phyloP scores from a whole-genome alignment of 2,329 filamentous ascomycete species.

The Tolypocladium guangdongense region DNA sequence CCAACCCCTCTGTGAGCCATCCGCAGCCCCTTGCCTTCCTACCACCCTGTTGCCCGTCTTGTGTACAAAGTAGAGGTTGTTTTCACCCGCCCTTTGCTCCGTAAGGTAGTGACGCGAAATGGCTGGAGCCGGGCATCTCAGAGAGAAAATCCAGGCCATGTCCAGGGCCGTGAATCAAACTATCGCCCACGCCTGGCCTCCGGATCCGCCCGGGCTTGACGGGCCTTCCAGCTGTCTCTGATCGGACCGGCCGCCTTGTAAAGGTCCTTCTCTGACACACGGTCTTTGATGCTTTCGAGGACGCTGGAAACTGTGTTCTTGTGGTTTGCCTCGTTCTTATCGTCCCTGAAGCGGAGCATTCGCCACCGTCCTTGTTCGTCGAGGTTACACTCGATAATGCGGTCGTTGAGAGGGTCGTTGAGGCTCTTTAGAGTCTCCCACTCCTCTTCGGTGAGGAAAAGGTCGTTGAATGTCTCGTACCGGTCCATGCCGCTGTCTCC shows the following conservation, averaged over 20 bases:
- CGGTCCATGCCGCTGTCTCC: constrained; percentile 39
- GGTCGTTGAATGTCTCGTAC: constrained; percentile 56
- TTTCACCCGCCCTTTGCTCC: not conserved
- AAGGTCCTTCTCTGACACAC: constrained; percentile 74
- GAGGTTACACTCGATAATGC: constrained; percentile 83
- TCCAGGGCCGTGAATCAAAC: not conserved
- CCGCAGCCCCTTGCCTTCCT: not conserved
- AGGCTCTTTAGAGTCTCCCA: constrained; percentile 75
- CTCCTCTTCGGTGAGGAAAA: constrained; percentile 63
- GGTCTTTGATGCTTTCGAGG: constrained; percentile 78
- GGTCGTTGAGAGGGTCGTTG: constrained; percentile 66
- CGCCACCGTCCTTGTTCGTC: constrained; percentile 70
- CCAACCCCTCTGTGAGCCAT: not conserved
- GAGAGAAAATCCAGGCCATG: not conserved
- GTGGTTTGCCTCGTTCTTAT: constrained; percentile 88
- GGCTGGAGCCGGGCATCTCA: not conserved
- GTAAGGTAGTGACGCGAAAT: not conserved
- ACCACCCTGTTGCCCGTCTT: not conserved
- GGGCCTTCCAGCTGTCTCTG: constrained; percentile 68
- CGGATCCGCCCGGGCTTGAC: constrained; percentile 25
- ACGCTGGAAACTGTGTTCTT: constrained; percentile 75
- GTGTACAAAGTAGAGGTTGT: not conserved
- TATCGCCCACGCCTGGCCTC: constrained; percentile 11
- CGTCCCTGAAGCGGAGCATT: constrained; percentile 80
- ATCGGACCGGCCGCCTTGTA: constrained; percentile 59